Conservation (phyloP, 352 stramenopile species). For the Globisporangium paddicum region DNA sequence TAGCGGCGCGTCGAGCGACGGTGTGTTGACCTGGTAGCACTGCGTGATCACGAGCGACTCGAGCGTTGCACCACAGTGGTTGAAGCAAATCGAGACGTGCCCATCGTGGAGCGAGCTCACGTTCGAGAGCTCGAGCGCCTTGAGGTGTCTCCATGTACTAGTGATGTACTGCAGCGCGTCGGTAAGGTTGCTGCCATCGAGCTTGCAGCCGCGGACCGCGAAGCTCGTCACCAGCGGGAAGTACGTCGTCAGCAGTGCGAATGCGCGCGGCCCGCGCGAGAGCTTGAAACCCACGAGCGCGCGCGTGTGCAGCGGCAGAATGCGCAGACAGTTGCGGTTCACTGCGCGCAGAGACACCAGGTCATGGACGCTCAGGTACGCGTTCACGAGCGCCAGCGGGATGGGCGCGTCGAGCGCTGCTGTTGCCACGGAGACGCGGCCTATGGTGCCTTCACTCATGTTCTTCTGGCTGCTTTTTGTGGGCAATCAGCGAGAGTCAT, state of each 20-base stretch:
- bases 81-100: constrained; percentile 30
- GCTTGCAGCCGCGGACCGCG: background rate
- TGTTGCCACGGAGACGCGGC: too few species aligned
- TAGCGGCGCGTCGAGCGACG: constrained; percentile 25
- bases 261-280: background rate
- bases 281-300: constrained; percentile 6
- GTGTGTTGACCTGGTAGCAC: constrained; percentile 58
- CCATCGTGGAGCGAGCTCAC: constrained; percentile 48
- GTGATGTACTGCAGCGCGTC: background rate
- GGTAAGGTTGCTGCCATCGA: background rate
- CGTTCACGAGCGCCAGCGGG: constrained; percentile 1
- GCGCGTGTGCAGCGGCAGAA: constrained; percentile 9
- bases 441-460: too few species aligned
- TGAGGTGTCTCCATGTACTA: constrained; percentile 17
- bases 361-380: constrained; percentile 4
- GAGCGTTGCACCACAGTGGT: constrained; percentile 28
- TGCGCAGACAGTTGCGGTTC: constrained; percentile 2
- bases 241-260: constrained; percentile 6
- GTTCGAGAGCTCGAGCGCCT: constrained; percentile 34
- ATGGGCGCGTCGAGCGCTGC: constrained; percentile 1
- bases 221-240: constrained; percentile 11
- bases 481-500: too few species aligned
- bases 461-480: background rate
- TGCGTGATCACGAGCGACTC: constrained; percentile 39
- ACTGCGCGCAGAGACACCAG: constrained; percentile 3